Base-by-base conservation (phyloP, 2,329 filamentous ascomycete species). In the Fusarium sp. region DNA sequence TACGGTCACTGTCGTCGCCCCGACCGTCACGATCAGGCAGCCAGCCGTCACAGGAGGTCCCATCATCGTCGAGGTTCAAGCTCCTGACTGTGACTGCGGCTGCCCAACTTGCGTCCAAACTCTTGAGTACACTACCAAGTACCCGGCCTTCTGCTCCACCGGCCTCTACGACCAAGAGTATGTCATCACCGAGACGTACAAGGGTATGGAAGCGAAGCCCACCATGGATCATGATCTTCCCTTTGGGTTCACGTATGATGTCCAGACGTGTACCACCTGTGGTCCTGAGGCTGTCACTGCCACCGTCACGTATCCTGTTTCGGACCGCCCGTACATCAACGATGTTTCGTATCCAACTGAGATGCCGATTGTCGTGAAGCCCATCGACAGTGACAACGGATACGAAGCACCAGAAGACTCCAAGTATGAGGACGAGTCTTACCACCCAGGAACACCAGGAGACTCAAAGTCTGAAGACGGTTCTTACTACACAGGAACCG, bases 281-380 rank as follows among this genome's bases (percentile, higher is more conserved):
- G 65, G 65, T 5, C 43, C 65, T 39, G 46, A 46, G 38, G 54
- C 65, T 14, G 19, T 68, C 17, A 60, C 54, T 21, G 64, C 65
- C 3, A 67, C 65, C 12, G 68, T 67, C 46, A 67, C 65, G 7
- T 36, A 68, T 34, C 65, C 64, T 9, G 32, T 67, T 11, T 36
- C 42, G 3, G 45, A 65, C 19, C 24, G 54, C 17, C 49, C 61
- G 9, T 68, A 68, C 80, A 89, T 90, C 36, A 68, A 65, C 36
- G n/a, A 19, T 9, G 17, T 45, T 19, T 10, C 44, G 6, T 23
- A 36, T 12, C 58, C 59, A 9, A 62, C 58, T n/a, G 49, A 28
- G 6, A 39, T 21, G 32, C 58, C 58, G 2, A 4, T 36, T 21
- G 23, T 21, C 14, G 38, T n/a, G 12, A 44, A 51, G n/a, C 44